phyloP scores from a whole-genome alignment of 1,139 yeast species.

The Taphrina flavorubra region DNA sequence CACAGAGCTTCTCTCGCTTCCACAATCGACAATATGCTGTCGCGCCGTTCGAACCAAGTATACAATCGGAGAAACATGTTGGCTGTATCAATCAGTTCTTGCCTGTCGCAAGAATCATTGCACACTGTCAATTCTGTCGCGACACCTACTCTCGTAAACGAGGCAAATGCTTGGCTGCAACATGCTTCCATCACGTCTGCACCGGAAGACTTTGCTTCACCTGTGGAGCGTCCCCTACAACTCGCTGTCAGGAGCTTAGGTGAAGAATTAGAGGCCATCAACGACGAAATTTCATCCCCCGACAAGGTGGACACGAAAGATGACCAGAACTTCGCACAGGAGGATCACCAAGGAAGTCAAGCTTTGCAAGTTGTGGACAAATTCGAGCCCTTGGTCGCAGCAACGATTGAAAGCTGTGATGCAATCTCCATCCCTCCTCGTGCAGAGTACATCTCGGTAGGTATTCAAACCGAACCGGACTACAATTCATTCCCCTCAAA shows the following conservation, averaged over 20 bases:
- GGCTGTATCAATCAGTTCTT: conserved; percentile 3
- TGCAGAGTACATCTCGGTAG: neutral
- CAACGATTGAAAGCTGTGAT: neutral
- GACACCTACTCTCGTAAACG: conserved; percentile 13
- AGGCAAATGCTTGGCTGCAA: neutral
- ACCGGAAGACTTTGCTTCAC: neutral
- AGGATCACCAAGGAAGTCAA: neutral
- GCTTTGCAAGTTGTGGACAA: neutral
- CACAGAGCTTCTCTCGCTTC: conserved; percentile 2
- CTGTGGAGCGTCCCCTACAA: neutral
- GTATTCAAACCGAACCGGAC: neutral
- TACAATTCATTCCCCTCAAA: neutral
- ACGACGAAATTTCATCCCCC: neutral
- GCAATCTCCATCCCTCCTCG: neutral
- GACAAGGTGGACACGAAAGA: neutral
- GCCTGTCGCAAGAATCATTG: conserved; percentile 2
- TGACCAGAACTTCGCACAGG: neutral
- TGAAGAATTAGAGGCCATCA: conserved; percentile 1
- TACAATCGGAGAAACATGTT: neutral
- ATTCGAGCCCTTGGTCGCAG: neutral
- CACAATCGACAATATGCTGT: neutral
- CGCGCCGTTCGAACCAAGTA: neutral
- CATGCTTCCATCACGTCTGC: neutral
- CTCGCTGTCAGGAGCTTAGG: neutral
- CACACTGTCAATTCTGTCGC: conserved; percentile 16